Conservation (phyloP, 768 basidiomycete genomes). For the Scleroderma citrinum region DNA sequence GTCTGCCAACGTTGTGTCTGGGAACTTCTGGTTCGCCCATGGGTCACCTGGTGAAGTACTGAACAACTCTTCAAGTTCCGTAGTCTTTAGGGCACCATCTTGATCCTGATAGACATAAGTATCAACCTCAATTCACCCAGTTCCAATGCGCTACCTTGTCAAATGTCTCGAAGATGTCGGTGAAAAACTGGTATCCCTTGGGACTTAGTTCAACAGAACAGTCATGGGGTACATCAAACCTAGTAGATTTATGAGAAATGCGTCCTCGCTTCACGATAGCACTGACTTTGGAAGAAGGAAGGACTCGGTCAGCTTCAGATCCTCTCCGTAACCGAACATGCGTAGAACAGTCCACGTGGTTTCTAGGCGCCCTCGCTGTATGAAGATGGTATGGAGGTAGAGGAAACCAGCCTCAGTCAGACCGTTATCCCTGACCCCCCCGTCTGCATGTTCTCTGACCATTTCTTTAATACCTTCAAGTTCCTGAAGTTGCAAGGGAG, state of each 20-base stretch:
- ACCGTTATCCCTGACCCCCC: conserved; percentile 70
- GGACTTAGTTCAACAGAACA: conserved; percentile 94
- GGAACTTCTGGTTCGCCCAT: conserved; percentile 90
- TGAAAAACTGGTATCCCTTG: conserved; percentile 95
- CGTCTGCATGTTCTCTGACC: conserved; percentile 74
- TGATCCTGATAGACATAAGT: conserved; percentile 57
- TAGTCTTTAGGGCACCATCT: conserved; percentile 83
- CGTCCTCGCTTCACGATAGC: background rate
- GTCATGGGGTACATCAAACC: conserved; percentile 90
- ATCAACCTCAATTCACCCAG: background rate
- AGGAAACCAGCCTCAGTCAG: conserved; percentile 92
- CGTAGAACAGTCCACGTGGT: conserved; percentile 97
- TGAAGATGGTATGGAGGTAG: conserved; percentile 94
- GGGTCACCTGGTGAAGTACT: conserved; percentile 95
- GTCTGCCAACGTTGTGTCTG: conserved; percentile 82
- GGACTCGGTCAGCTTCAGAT: conserved; percentile 79
- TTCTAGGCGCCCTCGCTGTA: conserved; percentile 90
- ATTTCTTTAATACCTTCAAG: conserved; percentile 94
- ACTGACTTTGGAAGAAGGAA: conserved; percentile 87
- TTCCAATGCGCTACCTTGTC: conserved; percentile 59
- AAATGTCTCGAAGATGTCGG: conserved; percentile 91
- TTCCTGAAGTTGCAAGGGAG: conserved; percentile 87
- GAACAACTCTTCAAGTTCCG: conserved; percentile 84
- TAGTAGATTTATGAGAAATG: conserved; percentile 27
- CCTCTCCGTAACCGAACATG: conserved; percentile 95